These are phyloP conservation scores for Botrytis pseudocinerea DNA, from an alignment of 2,329 filamentous ascomycete genomes.

Conservation along the genomic window DNA sequence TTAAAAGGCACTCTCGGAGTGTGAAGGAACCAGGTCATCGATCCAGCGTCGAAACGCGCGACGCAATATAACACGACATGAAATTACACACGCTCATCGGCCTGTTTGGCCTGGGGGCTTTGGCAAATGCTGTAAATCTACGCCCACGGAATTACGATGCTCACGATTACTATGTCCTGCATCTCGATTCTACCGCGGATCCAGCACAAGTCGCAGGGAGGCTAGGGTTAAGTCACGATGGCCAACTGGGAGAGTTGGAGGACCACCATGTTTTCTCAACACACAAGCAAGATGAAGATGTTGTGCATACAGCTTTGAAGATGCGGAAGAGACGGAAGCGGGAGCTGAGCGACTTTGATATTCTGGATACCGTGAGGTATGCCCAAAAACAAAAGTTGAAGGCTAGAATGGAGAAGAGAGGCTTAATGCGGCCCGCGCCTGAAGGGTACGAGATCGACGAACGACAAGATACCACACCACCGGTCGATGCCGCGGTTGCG, in stretches of 20 bases:
- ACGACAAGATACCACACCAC: constrained; percentile 29
- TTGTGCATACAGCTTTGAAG: constrained; percentile 56
- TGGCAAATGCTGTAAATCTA: constrained; percentile 49
- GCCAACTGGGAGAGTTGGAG: constrained; percentile 72
- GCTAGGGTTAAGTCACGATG: constrained; percentile 78
- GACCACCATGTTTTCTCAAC: constrained; percentile 85
- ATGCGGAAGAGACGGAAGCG: constrained; percentile 62
- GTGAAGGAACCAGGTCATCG: neutral
- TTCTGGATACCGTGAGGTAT: constrained; percentile 73
- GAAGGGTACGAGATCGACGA: constrained; percentile 29
- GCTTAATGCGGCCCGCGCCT: constrained; percentile 34
- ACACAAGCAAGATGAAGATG: constrained; percentile 59
- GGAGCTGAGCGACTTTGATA: constrained; percentile 51
- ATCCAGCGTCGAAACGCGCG: constrained; percentile 7
- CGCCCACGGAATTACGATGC: constrained; percentile 70
- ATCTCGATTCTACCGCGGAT: constrained; percentile 66
- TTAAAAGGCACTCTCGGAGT: neutral
- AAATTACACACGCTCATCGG: constrained; percentile 51
- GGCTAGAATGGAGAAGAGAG: constrained; percentile 59
- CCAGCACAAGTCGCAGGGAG: constrained; percentile 69
- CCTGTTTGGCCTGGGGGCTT: constrained; percentile 53
- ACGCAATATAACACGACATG: constrained; percentile 32
- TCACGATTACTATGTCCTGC: constrained; percentile 91
- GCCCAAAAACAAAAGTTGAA: constrained; percentile 75
- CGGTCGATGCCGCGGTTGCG: constrained; percentile 48